Base-by-base conservation (phyloP, 306 rosid genomes). In the Rosa persica region DNA sequence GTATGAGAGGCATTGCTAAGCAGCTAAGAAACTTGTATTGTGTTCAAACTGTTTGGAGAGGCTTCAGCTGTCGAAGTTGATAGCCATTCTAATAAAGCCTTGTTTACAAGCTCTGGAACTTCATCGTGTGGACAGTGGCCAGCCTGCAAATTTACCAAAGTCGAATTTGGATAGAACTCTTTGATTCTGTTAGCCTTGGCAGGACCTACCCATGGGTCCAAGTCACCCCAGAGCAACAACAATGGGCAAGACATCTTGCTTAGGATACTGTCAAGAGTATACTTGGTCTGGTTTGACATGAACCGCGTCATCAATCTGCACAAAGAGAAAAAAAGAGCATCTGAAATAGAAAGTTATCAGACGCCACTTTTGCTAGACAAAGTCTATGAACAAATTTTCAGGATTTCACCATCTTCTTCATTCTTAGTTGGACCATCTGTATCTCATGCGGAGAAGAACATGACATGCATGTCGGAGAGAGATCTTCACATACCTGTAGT, bases 121-220 rank as follows among this genome's bases (percentile, higher is more conserved):
- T 93, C 98, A 15, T 93, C 97, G 40, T 93, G 98, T 6, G 98
- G 98, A 49, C 98, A 94, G 70, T 94, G 97, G 70, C 98, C 98
- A 0, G 97, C 99, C 83, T 93, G 94, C 75, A 95, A 87, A 76
- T 89, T 80, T 5, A 91, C 94, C 39, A 95, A 82, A 46, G 90
- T 82, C 38, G 98, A 83, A 75, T 89, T 91, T 15, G 98, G 92
- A 85, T 94, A 94, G 58, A 88, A 87, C 58, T 89, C 96, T 82
- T 89, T 90, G 86, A 94, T 94, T 81, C 77, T 58, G 51, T 84
- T 85, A 49, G 96, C 98, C 83, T 91, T 91, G 61, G 90, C 89
- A 54, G 99, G 94, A 82, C 98, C 98, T 22, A 93, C 98, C 98
- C 98, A 95, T 3, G 97, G 98, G 76, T 95, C 98, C 57, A 95